These are phyloP conservation scores for Globisporangium apiculatum DNA, from an alignment of 352 stramenopile genomes.

Conservation along the genomic window DNA sequence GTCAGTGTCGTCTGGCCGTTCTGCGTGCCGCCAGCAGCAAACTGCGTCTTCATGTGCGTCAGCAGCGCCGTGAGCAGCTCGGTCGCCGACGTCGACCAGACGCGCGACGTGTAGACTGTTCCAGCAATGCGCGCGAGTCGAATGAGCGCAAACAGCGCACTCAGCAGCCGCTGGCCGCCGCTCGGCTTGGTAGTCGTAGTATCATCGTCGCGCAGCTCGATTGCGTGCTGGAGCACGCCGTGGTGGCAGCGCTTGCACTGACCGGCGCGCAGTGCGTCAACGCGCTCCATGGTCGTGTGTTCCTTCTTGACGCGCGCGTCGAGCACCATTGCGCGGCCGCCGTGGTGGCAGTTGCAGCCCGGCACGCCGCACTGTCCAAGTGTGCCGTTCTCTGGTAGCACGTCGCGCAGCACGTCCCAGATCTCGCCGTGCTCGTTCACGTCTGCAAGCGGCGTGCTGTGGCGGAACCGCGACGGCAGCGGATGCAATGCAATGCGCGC, in stretches of 20 bases:
- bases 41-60: slow-evolving; percentile 44
- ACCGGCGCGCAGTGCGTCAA: slow-evolving; percentile 23
- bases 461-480: slow-evolving; percentile 11
- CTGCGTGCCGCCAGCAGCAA: slow-evolving; percentile 40
- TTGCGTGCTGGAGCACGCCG: slow-evolving; percentile 53
- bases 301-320: slow-evolving; percentile 14
- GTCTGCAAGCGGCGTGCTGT: slow-evolving; percentile 8
- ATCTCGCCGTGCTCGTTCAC: slow-evolving; percentile 37
- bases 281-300: slow-evolving; percentile 13
- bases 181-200: slow-evolving; percentile 14
- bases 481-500: slow-evolving; percentile 15
- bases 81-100: slow-evolving; percentile 50
- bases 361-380: slow-evolving; percentile 51
- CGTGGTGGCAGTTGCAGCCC: slow-evolving; percentile 50
- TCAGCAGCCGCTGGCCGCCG: slow-evolving; percentile 56
- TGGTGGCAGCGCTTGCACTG: slow-evolving; percentile 66
- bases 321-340: slow-evolving; percentile 28
- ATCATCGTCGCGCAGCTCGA: slow-evolving; percentile 33
- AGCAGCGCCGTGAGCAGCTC: slow-evolving; percentile 41
- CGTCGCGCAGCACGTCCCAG: slow-evolving; percentile 26
- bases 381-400: slow-evolving; percentile 47
- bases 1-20: slow-evolving; percentile 56
- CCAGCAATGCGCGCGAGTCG: slow-evolving; percentile 40
- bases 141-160: slow-evolving; percentile 52
- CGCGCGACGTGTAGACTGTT: slow-evolving; percentile 49